Conservation (phyloP, 352 stramenopile species). For the Pythium oligandrum region DNA sequence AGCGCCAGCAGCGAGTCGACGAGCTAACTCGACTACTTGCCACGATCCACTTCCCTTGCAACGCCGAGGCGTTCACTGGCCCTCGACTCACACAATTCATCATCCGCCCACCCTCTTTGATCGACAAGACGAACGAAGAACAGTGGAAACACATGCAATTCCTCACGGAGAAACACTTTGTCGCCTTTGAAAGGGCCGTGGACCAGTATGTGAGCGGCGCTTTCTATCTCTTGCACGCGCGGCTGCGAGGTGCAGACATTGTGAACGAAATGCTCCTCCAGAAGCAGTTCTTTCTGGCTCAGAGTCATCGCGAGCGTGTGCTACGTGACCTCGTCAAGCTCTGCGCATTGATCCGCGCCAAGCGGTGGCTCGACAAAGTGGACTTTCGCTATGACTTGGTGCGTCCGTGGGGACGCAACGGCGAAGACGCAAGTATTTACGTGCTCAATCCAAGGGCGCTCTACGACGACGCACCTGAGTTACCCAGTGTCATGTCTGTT, state of each 20-base stretch:
- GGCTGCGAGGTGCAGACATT: slow-evolving; percentile 45
- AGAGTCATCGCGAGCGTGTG: slow-evolving; percentile 44
- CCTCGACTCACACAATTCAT: slow-evolving; percentile 33
- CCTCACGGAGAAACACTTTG: slow-evolving; percentile 40
- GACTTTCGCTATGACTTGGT: slow-evolving; percentile 63
- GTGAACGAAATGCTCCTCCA: slow-evolving; percentile 47
- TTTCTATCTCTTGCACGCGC: slow-evolving; percentile 50
- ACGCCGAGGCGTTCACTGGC: slow-evolving; percentile 36
- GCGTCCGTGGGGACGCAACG: slow-evolving; percentile 56
- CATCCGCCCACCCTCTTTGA: background rate
- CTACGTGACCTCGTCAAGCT: slow-evolving; percentile 48
- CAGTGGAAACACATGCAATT: slow-evolving; percentile 31
- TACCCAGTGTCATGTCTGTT: slow-evolving; percentile 64
- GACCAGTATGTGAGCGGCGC: slow-evolving; percentile 65
- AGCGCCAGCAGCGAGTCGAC: slow-evolving; percentile 47
- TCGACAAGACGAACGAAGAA: background rate
- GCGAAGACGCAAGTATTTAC: slow-evolving; percentile 46
- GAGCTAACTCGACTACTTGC: slow-evolving; percentile 42
- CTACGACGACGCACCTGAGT: slow-evolving; percentile 19
- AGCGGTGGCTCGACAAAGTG: slow-evolving; percentile 74
- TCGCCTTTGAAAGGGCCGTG: slow-evolving; percentile 39
- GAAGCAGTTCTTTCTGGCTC: slow-evolving; percentile 46
- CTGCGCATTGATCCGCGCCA: slow-evolving; percentile 45
- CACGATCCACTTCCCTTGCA: slow-evolving; percentile 28
- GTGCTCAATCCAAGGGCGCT: slow-evolving; percentile 39